phyloP scores from a whole-genome alignment of 2,329 filamentous ascomycete species.

The Claviceps pusilla region DNA sequence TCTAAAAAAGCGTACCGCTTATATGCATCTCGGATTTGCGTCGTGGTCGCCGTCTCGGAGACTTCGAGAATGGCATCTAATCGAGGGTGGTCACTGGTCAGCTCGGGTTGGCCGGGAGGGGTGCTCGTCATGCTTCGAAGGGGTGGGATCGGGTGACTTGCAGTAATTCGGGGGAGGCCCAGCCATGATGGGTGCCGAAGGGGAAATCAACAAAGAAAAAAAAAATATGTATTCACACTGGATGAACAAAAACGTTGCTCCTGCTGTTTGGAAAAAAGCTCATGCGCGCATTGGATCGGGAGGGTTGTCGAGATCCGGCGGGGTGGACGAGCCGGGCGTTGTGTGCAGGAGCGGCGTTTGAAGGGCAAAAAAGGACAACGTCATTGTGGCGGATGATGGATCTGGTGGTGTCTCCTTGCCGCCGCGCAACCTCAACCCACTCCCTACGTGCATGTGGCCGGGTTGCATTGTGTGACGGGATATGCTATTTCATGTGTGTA shows the following conservation, averaged over 20 bases:
- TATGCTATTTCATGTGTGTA: too few relatives aligned
- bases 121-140: too few relatives aligned
- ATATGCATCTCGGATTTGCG: conserved; percentile 87
- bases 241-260: too few relatives aligned
- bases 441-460: too few relatives aligned
- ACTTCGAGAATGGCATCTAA: conserved; percentile 63
- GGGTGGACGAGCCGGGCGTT: not conserved
- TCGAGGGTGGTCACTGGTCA: not conserved
- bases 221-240: too few relatives aligned
- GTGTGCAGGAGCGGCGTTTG: not conserved
- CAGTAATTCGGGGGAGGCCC: conserved; percentile 43
- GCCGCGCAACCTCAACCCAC: too few relatives aligned
- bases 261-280: not conserved
- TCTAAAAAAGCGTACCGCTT: conserved; percentile 51
- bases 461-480: too few relatives aligned
- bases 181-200: conserved; percentile 14
- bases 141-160: conserved; percentile 18
- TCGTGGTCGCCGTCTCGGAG: conserved; percentile 55
- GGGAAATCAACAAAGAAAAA: not conserved
- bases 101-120: not conserved
- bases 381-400: conserved; percentile 25
- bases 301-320: not conserved
- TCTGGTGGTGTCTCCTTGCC: not conserved
- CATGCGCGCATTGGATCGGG: not conserved
- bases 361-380: conserved; percentile 7